Conservation (phyloP, 305 asterid genomes). For the Fraxinus dipetala region DNA sequence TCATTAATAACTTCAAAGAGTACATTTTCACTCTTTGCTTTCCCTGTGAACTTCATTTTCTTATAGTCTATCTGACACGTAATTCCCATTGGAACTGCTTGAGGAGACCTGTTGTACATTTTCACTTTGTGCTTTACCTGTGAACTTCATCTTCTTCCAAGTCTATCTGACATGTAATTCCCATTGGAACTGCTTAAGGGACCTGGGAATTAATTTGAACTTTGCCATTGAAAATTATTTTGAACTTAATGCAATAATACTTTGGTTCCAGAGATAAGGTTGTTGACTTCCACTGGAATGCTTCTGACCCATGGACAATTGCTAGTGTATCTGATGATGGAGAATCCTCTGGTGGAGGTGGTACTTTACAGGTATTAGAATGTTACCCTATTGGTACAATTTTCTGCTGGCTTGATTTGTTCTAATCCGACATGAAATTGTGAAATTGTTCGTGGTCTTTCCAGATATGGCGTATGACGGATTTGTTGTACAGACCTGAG, state of each 20-base stretch:
- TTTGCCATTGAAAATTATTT: slow-evolving; percentile 1
- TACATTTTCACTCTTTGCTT: background rate
- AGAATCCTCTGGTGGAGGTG: slow-evolving; percentile 87
- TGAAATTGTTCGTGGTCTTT: background rate
- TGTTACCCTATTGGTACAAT: background rate
- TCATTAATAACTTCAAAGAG: background rate
- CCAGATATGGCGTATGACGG: slow-evolving; percentile 97
- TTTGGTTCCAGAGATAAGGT: slow-evolving; percentile 70
- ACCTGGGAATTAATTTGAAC: background rate
- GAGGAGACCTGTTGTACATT: background rate
- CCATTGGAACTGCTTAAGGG: background rate
- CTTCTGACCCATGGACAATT: slow-evolving; percentile 82
- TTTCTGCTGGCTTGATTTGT: background rate
- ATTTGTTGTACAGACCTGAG: slow-evolving; percentile 78
- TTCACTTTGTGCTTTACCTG: background rate
- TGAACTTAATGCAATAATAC: background rate
- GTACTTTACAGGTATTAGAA: slow-evolving; percentile 79
- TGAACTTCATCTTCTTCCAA: background rate
- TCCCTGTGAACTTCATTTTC: background rate
- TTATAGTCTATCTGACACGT: background rate
- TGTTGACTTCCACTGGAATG: slow-evolving; percentile 95
- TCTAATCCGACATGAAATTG: background rate
- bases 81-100: background rate
- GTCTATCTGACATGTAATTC: background rate
- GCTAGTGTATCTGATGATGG: slow-evolving; percentile 92